Conservation (phyloP, 148 eudicot genomes). For the Fagopyrum esculentum region DNA sequence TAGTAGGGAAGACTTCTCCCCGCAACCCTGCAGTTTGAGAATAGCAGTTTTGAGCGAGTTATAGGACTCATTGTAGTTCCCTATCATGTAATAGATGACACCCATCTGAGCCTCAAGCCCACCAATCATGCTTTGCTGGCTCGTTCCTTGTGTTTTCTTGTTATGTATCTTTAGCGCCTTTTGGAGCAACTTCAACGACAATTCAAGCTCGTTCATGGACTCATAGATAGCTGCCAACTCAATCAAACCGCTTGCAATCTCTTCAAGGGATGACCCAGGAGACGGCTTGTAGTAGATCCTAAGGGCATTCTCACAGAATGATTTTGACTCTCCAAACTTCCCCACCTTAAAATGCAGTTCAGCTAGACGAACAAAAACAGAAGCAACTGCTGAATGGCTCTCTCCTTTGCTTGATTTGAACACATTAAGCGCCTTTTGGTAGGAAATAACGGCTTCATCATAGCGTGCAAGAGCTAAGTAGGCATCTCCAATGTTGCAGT, state of each 20-base stretch:
- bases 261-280: constrained; percentile 11
- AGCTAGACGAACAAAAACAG: constrained; percentile 13
- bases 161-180: constrained; percentile 1
- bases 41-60: constrained; percentile 10
- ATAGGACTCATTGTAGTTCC: constrained; percentile 11
- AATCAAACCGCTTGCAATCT: constrained; percentile 9
- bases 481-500: constrained; percentile 4
- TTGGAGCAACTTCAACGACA: background rate
- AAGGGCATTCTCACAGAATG: constrained; percentile 14
- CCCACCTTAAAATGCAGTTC: constrained; percentile 11
- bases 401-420: constrained; percentile 14
- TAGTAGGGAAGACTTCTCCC: constrained; percentile 1
- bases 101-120: constrained; percentile 16
- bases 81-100: constrained; percentile 12
- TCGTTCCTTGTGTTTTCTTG: background rate
- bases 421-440: constrained; percentile 13
- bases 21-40: constrained; percentile 1
- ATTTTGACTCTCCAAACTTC: constrained; percentile 12
- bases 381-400: constrained; percentile 12
- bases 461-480: constrained; percentile 12
- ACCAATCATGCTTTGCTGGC: constrained; percentile 1
- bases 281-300: constrained; percentile 12
- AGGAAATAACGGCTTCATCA: constrained; percentile 12
- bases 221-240: constrained; percentile 15
- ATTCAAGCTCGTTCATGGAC: constrained; percentile 13